These are phyloP conservation scores for Sporothrix dimorphospora DNA, from an alignment of 2,329 filamentous ascomycete species.

Conservation along the genomic window DNA sequence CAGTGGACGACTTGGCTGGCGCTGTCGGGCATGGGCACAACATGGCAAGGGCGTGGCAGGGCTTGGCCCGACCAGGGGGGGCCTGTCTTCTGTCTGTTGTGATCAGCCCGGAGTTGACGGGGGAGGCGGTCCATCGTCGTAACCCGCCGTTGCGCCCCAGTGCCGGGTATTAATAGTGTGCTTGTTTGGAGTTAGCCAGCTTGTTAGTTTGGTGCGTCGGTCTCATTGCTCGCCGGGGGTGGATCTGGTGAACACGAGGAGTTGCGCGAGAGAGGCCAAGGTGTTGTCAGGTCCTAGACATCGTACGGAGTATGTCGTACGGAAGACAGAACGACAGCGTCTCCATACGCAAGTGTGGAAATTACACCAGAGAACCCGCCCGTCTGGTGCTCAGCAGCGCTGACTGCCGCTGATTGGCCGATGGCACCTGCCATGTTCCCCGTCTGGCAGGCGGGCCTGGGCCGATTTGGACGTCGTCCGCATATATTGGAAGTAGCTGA, in stretches of 20 bases:
- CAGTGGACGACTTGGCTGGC: background rate
- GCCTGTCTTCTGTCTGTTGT: background rate
- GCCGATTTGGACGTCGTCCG: slow-evolving; percentile 1
- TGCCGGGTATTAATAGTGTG: background rate
- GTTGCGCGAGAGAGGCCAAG: background rate
- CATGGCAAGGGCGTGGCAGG: slow-evolving; percentile 3
- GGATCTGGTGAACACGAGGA: background rate
- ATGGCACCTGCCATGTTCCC: background rate
- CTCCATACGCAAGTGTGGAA: background rate
- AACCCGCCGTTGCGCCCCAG: background rate
- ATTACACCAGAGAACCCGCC: slow-evolving; percentile 15
- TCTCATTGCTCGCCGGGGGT: background rate
- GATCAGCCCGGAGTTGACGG: slow-evolving; percentile 5
- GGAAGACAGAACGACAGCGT: background rate
- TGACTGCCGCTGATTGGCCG: slow-evolving; percentile 2
- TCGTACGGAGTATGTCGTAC: background rate
- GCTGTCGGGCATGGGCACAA: background rate
- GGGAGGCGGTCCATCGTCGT: background rate
- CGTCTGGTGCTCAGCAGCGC: background rate
- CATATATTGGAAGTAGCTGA: slow-evolving; percentile 21
- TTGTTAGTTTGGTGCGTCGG: slow-evolving; percentile 7
- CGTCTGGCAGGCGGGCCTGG: background rate
- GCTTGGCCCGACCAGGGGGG: background rate
- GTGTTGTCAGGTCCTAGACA: background rate
- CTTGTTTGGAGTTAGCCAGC: background rate